Evolutionary conservation across 805 yeast species (phyloP), one percentile per base, ranked within the genome.

Genomic region (Saturnispora galanensis): DNA sequence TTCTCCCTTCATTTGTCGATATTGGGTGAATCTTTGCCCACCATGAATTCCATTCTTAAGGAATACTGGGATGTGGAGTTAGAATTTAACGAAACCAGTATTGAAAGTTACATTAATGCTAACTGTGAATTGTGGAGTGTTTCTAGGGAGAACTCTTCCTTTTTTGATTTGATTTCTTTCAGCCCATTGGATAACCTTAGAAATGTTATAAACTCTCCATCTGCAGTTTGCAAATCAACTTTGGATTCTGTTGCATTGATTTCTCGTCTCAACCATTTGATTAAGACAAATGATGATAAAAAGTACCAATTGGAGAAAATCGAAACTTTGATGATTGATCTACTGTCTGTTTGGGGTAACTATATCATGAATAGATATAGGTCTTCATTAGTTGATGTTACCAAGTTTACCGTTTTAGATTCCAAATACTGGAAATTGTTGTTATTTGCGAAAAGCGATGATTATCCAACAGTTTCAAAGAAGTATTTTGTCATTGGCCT

Each of bases 1-100:
- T 70, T 76, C 35, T 51, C 73, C 31, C 67, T 74, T 51, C 71
- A 71, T 41, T 57, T 77, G 50, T 57, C 65, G 3, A 59, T 79
- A 5, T 56, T 74, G 16, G 94, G 94, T 9, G 95, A 85, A 56
- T 70, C 80, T 6, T 45, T 59, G 44, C 49, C 43, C 1, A 38
- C 49, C 5, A 55, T 63, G 52, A 48, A 46, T 15, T 12, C 17
- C 2, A 41, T 49, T 31, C 12, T 54, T 5, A 31, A 31, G 10
- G 52, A 50, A 33, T 54, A 48, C 43, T 51, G 52, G 52, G 46
- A 41, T 4, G 33, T 45, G n/a, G 39, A 45, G 1, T 12, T 49
- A 10, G 38, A 39, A 11, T 48, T 52, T 21, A 41, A 42, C 9
- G 18, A 30, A n/a, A 11, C 29, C 3, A n/a, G 32, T 17, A 52